Conservation (phyloP, 2,329 filamentous ascomycete genomes). For the Diaporthe batatas region DNA sequence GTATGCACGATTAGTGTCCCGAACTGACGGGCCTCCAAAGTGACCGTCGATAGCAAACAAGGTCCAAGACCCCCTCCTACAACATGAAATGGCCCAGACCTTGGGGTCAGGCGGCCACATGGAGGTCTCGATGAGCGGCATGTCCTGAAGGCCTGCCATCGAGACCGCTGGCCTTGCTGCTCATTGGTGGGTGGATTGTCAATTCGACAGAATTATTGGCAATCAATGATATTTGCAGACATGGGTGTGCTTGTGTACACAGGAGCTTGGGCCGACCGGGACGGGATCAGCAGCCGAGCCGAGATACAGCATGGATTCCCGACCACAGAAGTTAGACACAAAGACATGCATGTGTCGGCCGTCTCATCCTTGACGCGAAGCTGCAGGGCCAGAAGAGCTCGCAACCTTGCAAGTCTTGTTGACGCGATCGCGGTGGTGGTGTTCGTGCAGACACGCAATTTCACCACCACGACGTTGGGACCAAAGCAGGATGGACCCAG, state of each 20-base stretch:
- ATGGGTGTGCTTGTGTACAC: neutral
- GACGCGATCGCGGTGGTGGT: conserved; percentile 8
- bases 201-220: neutral
- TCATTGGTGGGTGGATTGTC: neutral
- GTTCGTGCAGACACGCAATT: conserved; percentile 26
- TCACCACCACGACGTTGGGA: conserved; percentile 14
- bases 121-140: neutral
- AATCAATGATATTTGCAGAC: neutral
- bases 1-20: neutral
- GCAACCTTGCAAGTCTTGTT: neutral
- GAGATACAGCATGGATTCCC: neutral
- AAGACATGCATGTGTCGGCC: conserved; percentile 5
- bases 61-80: no score
- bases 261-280: neutral
- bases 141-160: neutral
- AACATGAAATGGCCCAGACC: neutral
- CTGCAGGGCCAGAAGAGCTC: neutral
- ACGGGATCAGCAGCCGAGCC: conserved; percentile 29
- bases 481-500: conserved; percentile 8
- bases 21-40: neutral
- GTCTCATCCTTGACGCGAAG: conserved; percentile 14
- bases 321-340: conserved; percentile 6
- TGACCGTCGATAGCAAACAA: neutral
- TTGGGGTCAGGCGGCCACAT: neutral
- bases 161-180: neutral